Conservation (phyloP, 768 basidiomycete genomes). For the Lactifluus piperatus region DNA sequence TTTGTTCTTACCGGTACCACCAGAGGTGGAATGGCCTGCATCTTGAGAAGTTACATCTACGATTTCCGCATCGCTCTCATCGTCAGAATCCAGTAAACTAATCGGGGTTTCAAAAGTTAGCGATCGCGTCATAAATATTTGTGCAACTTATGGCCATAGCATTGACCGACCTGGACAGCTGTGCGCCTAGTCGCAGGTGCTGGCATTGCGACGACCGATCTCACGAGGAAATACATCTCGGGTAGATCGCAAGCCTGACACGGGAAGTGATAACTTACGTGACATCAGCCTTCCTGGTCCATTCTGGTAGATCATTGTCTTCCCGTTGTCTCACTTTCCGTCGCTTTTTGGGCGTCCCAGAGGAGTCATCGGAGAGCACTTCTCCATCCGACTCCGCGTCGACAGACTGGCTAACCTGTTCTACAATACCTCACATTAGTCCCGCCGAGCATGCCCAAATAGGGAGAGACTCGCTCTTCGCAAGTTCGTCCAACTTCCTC, state of each 20-base stretch:
- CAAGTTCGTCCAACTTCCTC: constrained; percentile 48
- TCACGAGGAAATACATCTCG: not conserved
- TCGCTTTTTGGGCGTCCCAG: constrained; percentile 17
- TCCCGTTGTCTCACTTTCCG: constrained; percentile 12
- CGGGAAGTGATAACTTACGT: constrained; percentile 5
- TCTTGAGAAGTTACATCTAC: constrained; percentile 25
- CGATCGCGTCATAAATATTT: not conserved
- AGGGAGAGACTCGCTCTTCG: constrained; percentile 38
- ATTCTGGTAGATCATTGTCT: constrained; percentile 13
- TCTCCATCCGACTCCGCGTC: constrained; percentile 22
- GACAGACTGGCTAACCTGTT: constrained; percentile 5
- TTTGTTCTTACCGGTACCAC: not conserved
- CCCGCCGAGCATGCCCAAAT: not conserved
- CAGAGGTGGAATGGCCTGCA: constrained; percentile 30
- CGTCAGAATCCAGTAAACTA: constrained; percentile 35
- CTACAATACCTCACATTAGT: constrained; percentile 1
- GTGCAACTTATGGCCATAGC: not conserved
- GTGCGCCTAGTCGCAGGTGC: not conserved
- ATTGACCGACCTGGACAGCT: not conserved
- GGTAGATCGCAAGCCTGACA: not conserved
- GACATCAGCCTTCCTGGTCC: constrained; percentile 15
- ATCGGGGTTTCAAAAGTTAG: not conserved
- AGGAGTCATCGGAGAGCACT: constrained; percentile 4
- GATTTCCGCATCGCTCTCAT: constrained; percentile 38
- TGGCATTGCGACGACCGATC: not conserved